A percentile compares a stretch with the other conserved stretches of the same genome.
These are phyloP conservation scores for Xanthoparmelia taractica DNA, from an alignment of 495 filamentous ascomycete species.

Conservation along the genomic window DNA sequence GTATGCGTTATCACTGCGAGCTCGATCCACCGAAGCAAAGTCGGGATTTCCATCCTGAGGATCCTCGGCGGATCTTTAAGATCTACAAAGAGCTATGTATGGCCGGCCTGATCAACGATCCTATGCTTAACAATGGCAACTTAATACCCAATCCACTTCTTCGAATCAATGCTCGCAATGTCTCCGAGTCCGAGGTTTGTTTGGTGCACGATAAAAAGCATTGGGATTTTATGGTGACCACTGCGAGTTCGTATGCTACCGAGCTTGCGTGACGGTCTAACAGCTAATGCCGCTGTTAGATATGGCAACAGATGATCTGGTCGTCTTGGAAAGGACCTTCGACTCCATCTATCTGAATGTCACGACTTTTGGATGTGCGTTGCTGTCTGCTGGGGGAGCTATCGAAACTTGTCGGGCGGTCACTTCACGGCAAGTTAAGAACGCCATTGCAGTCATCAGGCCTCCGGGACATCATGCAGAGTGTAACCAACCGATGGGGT, in stretches of 20 bases:
- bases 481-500: conserved; percentile 73
- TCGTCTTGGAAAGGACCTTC: conserved; percentile 52
- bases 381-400: conserved; percentile 84
- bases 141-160: conserved; percentile 57
- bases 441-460: conserved; percentile 88
- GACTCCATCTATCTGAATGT: conserved; percentile 89
- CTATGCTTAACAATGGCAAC: conserved; percentile 37
- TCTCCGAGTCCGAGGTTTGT: conserved; percentile 67
- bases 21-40: conserved; percentile 47
- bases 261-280: conserved; percentile 20
- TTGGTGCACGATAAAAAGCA: conserved; percentile 68
- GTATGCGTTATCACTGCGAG: conserved; percentile 89
- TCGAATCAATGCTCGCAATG: conserved; percentile 67
- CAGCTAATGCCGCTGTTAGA: conserved; percentile 10
- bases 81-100: conserved; percentile 81
- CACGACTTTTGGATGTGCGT: conserved; percentile 68
- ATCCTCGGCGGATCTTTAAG: conserved; percentile 78
- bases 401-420: conserved; percentile 91
- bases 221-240: conserved; percentile 63
- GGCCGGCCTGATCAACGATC: conserved; percentile 63
- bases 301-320: conserved; percentile 44
- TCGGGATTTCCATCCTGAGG: conserved; percentile 81
- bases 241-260: conserved; percentile 40
- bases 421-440: conserved; percentile 70
- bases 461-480: conserved; percentile 96